These are phyloP conservation scores for Lunularia cruciata DNA, from an alignment of 225 moss, liverwort and hornwort genomes.

Conservation along the genomic window DNA sequence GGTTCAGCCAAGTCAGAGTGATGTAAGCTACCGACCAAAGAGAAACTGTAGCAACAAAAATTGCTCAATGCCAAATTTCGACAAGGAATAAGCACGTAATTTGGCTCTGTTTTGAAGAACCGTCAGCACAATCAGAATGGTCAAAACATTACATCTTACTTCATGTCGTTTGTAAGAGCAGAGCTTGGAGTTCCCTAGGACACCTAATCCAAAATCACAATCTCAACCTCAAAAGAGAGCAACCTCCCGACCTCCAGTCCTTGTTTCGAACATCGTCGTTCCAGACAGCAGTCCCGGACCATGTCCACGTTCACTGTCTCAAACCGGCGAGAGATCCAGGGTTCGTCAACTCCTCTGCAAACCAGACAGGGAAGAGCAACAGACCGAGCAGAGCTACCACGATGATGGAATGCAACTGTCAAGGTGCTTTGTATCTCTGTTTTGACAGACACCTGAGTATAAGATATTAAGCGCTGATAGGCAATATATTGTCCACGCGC, in stretches of 20 bases:
- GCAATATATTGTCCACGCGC: no score
- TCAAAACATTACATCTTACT: background rate
- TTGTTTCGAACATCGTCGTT: background rate
- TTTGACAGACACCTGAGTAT: no score
- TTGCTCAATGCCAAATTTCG: background rate
- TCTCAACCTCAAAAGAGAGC: background rate
- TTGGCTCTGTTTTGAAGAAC: no score
- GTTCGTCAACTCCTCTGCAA: background rate
- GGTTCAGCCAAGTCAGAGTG: background rate
- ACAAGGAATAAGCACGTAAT: no score
- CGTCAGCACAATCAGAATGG: no score
- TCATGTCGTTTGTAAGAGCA: background rate
- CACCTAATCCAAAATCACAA: background rate
- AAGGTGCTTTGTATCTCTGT: no score
- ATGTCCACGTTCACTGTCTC: background rate
- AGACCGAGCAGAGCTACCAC: no score
- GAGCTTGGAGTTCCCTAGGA: conserved; percentile 20
- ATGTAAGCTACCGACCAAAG: conserved; percentile 20
- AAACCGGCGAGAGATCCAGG: background rate
- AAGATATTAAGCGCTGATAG: no score
- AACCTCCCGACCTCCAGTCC: background rate
- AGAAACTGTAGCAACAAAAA: background rate
- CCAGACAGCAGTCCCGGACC: background rate
- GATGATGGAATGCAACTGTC: no score
- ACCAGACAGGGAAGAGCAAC: background rate